A percentile compares a stretch with the other conserved stretches of the same genome.
phyloP scores from a whole-genome alignment of 2,329 filamentous ascomycete genomes.

The Immersiporthe knoxdaviesiana region DNA sequence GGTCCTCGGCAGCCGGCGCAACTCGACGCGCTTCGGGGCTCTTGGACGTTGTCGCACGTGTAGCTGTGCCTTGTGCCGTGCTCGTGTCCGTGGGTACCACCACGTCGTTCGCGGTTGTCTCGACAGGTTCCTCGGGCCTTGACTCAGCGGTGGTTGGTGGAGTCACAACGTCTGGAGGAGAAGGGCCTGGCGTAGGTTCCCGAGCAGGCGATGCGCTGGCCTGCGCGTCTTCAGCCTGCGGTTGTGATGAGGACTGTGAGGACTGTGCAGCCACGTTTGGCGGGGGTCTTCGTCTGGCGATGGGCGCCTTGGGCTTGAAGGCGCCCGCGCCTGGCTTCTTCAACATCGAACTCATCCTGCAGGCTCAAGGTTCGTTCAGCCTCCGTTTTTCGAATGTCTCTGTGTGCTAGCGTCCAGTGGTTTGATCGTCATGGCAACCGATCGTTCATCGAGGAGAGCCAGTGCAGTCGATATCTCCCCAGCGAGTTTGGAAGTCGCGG shows the following conservation, averaged over 20 bases:
- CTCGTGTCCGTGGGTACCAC: background rate
- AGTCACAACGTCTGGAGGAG: conserved; percentile 15
- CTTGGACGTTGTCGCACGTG: background rate
- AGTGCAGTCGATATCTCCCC: background rate
- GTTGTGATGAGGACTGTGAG: conserved; percentile 33
- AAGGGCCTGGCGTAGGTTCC: conserved; percentile 20
- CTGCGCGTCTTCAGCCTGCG: conserved; percentile 30
- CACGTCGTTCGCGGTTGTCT: background rate
- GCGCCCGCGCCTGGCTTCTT: conserved; percentile 63
- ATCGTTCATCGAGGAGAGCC: background rate
- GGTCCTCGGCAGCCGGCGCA: background rate
- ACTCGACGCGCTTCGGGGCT: conserved; percentile 18
- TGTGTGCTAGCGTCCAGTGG: conserved; percentile 8
- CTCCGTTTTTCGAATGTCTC: conserved; percentile 23
- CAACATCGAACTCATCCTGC: conserved; percentile 67
- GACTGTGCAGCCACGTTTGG: conserved; percentile 40
- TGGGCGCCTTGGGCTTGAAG: conserved; percentile 73
- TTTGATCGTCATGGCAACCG: conserved; percentile 24
- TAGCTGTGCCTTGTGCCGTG: background rate
- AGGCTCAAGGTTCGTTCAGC: conserved; percentile 15
- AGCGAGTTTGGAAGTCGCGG: background rate
- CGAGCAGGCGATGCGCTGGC: conserved; percentile 30
- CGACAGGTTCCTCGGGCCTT: conserved; percentile 1
- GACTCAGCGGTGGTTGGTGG: conserved; percentile 18
- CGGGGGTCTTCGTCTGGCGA: conserved; percentile 54